Percentiles rank a stretch among this genome's conserved stretches.
phyloP scores from a whole-genome alignment of 805 yeast genomes.

The Myxozyma melibiosi region DNA sequence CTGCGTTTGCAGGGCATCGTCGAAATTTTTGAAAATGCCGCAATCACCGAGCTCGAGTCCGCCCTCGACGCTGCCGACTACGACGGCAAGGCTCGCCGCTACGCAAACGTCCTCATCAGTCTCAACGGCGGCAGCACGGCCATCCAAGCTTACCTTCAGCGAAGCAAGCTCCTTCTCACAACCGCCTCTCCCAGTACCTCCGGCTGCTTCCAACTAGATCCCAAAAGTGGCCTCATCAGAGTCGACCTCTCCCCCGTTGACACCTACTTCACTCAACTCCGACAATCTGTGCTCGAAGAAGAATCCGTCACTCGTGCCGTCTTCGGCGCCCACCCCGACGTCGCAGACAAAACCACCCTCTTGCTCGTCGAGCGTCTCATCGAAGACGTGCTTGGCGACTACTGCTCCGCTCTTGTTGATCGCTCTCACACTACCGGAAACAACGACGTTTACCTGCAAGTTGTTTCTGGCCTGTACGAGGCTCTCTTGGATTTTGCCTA shows the following conservation, averaged over 20 bases:
- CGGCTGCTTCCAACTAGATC: conserved; percentile 17
- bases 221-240: conserved; percentile 12
- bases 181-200: conserved; percentile 16
- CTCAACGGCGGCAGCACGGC: conserved; percentile 44
- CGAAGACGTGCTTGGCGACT: conserved; percentile 39
- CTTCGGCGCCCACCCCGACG: conserved; percentile 51
- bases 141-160: conserved; percentile 38
- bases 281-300: conserved; percentile 45
- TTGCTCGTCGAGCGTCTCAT: conserved; percentile 52
- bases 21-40: conserved; percentile 72
- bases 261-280: conserved; percentile 38
- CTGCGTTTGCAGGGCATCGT: conserved; percentile 54
- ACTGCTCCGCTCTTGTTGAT: conserved; percentile 36
- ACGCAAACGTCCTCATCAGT: conserved; percentile 40
- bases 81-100: conserved; percentile 42
- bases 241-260: conserved; percentile 33
- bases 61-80: conserved; percentile 55
- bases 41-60: conserved; percentile 65
- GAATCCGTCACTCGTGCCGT: conserved; percentile 47
- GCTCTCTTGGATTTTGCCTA: conserved; percentile 31
- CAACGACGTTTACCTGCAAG: conserved; percentile 40
- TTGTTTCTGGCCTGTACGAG: conserved; percentile 46
- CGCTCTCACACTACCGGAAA: conserved; percentile 20
- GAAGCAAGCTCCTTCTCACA: conserved; percentile 24
- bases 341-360: conserved; percentile 43